A percentile compares a stretch with the other conserved stretches of the same genome.
Conservation (phyloP, 805 yeast genomes). For the Zygotorulaspora danielsina region DNA sequence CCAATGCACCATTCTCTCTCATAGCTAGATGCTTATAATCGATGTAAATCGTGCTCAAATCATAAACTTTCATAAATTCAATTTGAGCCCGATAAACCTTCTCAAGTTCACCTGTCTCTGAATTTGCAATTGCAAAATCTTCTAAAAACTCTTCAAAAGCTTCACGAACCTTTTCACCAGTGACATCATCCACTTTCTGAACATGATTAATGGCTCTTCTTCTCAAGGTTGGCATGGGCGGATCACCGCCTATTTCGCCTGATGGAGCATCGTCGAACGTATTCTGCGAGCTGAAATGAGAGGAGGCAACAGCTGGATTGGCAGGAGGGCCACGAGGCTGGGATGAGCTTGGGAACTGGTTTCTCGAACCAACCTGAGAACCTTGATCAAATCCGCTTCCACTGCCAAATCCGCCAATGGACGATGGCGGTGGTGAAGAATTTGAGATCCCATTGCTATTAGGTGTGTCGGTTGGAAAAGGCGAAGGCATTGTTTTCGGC, state of each 20-base stretch:
- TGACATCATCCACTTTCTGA: constrained; percentile 82
- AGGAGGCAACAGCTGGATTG: constrained; percentile 10
- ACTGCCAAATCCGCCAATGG: constrained; percentile 31
- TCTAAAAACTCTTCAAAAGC: constrained; percentile 81
- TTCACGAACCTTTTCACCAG: constrained; percentile 92
- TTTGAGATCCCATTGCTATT: constrained; percentile 21
- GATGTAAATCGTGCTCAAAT: constrained; percentile 71
- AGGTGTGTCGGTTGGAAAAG: constrained; percentile 19
- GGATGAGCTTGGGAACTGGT: constrained; percentile 32
- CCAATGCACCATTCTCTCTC: constrained; percentile 80
- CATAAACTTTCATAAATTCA: constrained; percentile 72
- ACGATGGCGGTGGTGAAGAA: constrained; percentile 33
- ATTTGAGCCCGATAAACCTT: constrained; percentile 72
- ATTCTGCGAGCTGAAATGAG: constrained; percentile 28
- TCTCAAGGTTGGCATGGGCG: constrained; percentile 35
- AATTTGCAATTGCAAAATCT: constrained; percentile 47
- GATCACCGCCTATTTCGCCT: constrained; percentile 17
- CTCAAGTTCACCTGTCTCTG: constrained; percentile 39
- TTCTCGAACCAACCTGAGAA: constrained; percentile 25
- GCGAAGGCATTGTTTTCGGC: no score
- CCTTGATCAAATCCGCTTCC: constrained; percentile 29
- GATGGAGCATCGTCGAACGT: constrained; percentile 18
- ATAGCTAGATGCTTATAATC: constrained; percentile 76
- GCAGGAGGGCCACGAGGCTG: constrained; percentile 19
- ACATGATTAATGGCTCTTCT: constrained; percentile 63